A percentile compares a stretch with the other conserved stretches of the same genome.
These are phyloP conservation scores for Hylodesmum podocarpum DNA, from an alignment of 306 rosid genomes.

Conservation along the genomic window DNA sequence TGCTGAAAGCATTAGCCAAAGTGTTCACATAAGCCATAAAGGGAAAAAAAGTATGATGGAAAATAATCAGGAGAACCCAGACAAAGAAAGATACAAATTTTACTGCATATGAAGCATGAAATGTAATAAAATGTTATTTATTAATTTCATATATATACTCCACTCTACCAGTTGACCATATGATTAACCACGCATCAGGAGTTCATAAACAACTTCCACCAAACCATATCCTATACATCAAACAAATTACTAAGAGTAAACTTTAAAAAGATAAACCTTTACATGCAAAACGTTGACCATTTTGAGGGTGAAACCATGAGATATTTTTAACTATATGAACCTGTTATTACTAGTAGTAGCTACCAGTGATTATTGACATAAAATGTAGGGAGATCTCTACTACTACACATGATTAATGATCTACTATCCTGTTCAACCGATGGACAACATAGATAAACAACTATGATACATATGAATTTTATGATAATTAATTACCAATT, in stretches of 20 bases:
- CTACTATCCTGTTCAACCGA: conserved; percentile 7
- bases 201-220: background rate
- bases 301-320: background rate
- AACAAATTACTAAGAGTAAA: background rate
- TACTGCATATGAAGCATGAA: conserved; percentile 20
- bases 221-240: conserved; percentile 5
- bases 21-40: background rate
- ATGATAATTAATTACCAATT: conserved; percentile 9
- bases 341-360: background rate
- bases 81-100: background rate
- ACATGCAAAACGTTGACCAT: background rate
- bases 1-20: background rate
- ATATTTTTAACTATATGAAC: background rate
- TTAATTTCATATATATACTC: background rate
- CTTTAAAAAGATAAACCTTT: background rate
- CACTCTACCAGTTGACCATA: background rate
- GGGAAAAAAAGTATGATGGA: background rate
- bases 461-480: background rate
- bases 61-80: background rate
- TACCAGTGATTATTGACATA: conserved; percentile 2
- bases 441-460: background rate
- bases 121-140: background rate
- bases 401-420: background rate
- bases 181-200: background rate
- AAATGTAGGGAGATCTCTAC: background rate